Percentiles rank a stretch among this genome's conserved stretches.
Conservation (phyloP, 306 rosid species). For the Casuarina glauca region DNA sequence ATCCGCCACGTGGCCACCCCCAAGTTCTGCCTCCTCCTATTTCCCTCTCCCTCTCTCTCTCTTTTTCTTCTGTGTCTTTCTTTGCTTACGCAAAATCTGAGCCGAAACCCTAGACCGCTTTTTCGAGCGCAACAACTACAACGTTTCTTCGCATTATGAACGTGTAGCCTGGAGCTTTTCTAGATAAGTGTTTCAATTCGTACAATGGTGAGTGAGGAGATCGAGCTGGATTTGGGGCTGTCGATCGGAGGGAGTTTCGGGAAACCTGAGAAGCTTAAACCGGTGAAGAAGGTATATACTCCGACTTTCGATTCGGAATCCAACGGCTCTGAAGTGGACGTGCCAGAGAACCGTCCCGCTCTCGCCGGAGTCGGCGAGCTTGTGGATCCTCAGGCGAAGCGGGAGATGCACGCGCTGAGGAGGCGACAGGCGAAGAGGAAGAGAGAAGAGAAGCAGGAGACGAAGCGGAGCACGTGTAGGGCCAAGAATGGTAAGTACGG, state of each 20-base stretch:
- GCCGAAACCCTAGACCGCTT: background rate
- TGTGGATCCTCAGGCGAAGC: constrained; percentile 23
- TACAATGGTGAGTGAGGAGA: constrained; percentile 44
- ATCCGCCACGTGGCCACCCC: constrained; percentile 35
- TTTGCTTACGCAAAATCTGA: background rate
- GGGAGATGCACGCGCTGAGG: constrained; percentile 46
- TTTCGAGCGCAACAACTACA: background rate
- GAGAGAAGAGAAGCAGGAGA: constrained; percentile 34
- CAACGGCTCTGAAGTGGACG: constrained; percentile 4
- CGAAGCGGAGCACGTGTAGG: constrained; percentile 8
- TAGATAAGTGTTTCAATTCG: background rate
- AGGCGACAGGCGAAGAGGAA: constrained; percentile 48
- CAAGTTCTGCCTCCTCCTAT: background rate
- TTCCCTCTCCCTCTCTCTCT: background rate
- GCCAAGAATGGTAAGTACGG: background rate
- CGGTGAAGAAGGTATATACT: background rate
- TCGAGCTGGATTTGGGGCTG: constrained; percentile 66
- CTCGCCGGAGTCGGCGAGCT: constrained; percentile 3
- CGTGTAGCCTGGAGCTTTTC: background rate
- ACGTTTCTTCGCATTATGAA: background rate
- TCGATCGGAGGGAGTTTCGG: constrained; percentile 60
- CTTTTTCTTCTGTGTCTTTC: background rate
- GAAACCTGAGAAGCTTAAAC: constrained; percentile 25
- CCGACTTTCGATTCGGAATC: constrained; percentile 1
- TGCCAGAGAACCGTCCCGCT: background rate